Base-by-base conservation (phyloP, 768 basidiomycete species). In the Chalciporus chontae region DNA sequence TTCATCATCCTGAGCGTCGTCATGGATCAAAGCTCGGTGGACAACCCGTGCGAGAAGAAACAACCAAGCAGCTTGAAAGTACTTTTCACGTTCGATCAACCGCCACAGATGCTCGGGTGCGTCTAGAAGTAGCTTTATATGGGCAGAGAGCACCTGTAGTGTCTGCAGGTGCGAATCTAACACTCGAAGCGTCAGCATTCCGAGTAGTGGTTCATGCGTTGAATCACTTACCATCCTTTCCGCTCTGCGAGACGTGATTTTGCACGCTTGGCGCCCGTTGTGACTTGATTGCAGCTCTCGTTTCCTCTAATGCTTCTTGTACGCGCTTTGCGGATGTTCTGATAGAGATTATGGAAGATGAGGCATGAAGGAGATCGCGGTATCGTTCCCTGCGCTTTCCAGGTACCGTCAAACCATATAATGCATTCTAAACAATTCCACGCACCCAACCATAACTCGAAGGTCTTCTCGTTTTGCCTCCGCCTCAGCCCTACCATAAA, bases 51-150 rank as follows among this genome's bases (percentile, higher is more conserved):
- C 80, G 17, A 95, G 74, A 14, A 93, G 76, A 69, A 92, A 94
- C 41, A 95, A 68, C 87, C 88, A 94, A 13, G 90, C 84, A 6
- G 94, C 94, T 29, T 85, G 76, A 24, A 93, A 77, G 58, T 87
- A 93, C 48, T 80, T 77, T 60, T 87, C 85, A 45, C 80, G 75
- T 60, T 94, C 90, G 50, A 95, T 80, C 46, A 94, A 74, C 4
- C 88, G 78, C 88, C 94, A 96, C 18, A 96, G 69, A 68, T 93
- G 85, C 65, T 96, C 94, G 7, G 94, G 92, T 8, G 90, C 85
- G 68, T 96, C 94, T 6, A 96, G 71, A 15, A 96, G 76, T n/a
- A 96, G 70, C 65, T 94, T 95, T 60, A 96, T 76, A 62, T 95
- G 91, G 1, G 91, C 90, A 23, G 93, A 87, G 15, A 94, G 77